Conservation (phyloP, 2,329 filamentous ascomycete species). For the Verticillium albo-atrum region DNA sequence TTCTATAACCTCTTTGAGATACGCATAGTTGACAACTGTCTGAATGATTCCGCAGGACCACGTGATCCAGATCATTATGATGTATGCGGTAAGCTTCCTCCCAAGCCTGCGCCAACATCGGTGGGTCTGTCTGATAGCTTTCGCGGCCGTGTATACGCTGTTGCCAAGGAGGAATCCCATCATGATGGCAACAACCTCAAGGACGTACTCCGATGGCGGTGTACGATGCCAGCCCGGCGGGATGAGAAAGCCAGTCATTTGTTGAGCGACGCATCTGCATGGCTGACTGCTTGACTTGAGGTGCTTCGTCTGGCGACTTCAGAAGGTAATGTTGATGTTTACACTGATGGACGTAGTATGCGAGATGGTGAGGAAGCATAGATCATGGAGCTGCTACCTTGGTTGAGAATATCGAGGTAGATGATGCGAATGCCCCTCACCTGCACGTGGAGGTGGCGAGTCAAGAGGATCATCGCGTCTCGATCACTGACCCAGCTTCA, state of each 20-base stretch:
- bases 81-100: neutral
- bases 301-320: neutral
- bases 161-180: neutral
- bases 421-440: too few species aligned
- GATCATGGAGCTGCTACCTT: too few species aligned
- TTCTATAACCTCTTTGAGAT: neutral
- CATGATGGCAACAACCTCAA: neutral
- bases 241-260: neutral
- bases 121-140: neutral
- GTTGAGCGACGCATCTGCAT: neutral
- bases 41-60: neutral
- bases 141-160: neutral
- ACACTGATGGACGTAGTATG: neutral
- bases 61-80: neutral
- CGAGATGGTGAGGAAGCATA: neutral
- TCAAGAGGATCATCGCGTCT: neutral
- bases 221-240: neutral
- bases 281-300: neutral
- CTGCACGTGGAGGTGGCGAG: neutral
- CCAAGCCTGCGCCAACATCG: neutral
- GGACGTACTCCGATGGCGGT: neutral
- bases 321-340: neutral
- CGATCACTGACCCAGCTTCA: neutral
- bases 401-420: too few species aligned
- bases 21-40: neutral